Base-by-base conservation (phyloP, 495 filamentous ascomycete genomes). In the Aspergillus cavernicola region DNA sequence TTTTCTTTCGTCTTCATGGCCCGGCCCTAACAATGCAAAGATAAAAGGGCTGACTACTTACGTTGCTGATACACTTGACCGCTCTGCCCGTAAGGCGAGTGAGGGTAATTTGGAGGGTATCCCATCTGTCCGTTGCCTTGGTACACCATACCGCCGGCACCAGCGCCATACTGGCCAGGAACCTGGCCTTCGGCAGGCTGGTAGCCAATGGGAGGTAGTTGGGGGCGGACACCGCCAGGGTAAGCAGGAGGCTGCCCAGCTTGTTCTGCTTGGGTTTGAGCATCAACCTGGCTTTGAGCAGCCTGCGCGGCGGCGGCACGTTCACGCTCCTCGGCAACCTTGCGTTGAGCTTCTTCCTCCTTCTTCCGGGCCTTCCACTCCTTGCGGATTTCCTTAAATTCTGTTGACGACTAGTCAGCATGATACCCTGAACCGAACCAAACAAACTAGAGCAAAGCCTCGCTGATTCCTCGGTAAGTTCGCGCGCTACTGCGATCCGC, bases 321-420 rank as follows among this genome's bases (percentile, higher is more conserved):
- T 55, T 88, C 83, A 52, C 90, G 84, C 58, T 97, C 93, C 60
- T 97, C 93, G 4, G 89, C 88, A 18, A 85, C 88, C 80, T 97
- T 97, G 60, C 93, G 87, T 64, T 79, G 75, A 51, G 83, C 83
- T 52, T 97, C 93, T 60, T 97, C 93, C 69, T 98, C 93, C 88
- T 98, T 97, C 83, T 97, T 98, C 55, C 92, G 89, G 15, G 88
- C 88, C 71, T 98, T 98, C 93, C 93, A 98, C 66, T 97, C 91
- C 68, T 97, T 96, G 46, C 93, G 89, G 53, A 98, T 97, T 62
- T 98, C 93, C 72, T 98, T 98, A 74, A 98, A 98, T 69, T 97
- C 93, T 98, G 64, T 55, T 38, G 50, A 13, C 43, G 5, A 40
- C 33, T 7, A 33, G 48, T 59, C 35, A 58, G 52, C 32, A 33